phyloP scores from a whole-genome alignment of 768 basidiomycete genomes.

The Mycena maculata region DNA sequence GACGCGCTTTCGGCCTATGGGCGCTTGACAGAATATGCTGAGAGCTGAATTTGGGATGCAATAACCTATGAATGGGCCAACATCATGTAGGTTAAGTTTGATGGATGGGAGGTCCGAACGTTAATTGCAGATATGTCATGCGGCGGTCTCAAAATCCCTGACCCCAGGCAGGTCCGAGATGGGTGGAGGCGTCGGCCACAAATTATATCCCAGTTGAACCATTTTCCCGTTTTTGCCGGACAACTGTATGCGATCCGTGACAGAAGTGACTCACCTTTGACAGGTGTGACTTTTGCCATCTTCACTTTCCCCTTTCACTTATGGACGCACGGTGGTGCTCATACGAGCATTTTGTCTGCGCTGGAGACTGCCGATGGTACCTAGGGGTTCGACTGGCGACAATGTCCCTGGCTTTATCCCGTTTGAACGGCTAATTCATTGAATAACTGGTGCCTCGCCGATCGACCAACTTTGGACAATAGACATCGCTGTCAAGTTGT shows the following conservation, averaged over 20 bases:
- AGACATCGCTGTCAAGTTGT: conserved; percentile 19
- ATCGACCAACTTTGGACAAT: no score
- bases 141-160: background rate
- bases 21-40: conserved; percentile 18
- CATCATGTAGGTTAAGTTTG: background rate
- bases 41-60: background rate
- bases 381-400: background rate
- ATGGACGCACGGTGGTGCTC: background rate
- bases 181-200: background rate
- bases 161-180: background rate
- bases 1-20: background rate
- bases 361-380: background rate
- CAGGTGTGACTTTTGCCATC: background rate
- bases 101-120: background rate
- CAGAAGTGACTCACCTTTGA: background rate
- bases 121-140: conserved; percentile 19
- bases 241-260: conserved; percentile 12
- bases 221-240: conserved; percentile 1
- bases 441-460: conserved; percentile 1
- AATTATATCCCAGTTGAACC: background rate
- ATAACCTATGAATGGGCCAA: conserved; percentile 6
- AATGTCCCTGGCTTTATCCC: conserved; percentile 6
- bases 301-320: background rate
- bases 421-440: background rate
- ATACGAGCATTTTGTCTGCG: background rate